A percentile compares a stretch with the other conserved stretches of the same genome.
Conservation (phyloP, 352 stramenopile genomes). For the Phytopythium sindhum region DNA sequence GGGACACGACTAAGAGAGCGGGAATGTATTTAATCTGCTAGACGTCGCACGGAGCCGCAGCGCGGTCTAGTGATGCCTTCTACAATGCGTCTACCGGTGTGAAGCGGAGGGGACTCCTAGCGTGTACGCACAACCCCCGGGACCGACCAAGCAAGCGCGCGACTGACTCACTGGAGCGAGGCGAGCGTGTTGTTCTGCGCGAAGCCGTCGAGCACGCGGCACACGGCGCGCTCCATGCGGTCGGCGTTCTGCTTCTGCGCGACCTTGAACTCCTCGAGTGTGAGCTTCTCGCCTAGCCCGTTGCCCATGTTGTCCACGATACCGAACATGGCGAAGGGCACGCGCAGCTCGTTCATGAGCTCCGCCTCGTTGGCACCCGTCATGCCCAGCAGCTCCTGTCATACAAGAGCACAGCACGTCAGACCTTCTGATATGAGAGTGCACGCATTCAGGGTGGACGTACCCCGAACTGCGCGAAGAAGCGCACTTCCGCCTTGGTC, state of each 20-base stretch:
- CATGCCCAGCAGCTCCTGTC: constrained; percentile 80
- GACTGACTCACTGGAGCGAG: constrained; percentile 14
- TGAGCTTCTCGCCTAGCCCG: constrained; percentile 75
- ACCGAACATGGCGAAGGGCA: constrained; percentile 84
- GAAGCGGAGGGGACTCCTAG: neutral
- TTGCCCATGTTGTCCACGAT: constrained; percentile 90
- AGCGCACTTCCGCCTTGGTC: constrained; percentile 89
- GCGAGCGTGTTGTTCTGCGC: constrained; percentile 24
- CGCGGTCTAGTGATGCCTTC: too few relatives aligned
- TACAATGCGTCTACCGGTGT: too few relatives aligned
- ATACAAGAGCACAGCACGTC: neutral
- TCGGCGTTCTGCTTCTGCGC: constrained; percentile 73
- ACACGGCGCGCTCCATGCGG: constrained; percentile 63
- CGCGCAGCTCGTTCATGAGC: constrained; percentile 74
- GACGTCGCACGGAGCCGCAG: neutral
- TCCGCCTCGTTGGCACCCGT: constrained; percentile 86
- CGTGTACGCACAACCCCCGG: neutral
- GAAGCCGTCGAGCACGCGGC: constrained; percentile 55
- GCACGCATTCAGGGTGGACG: neutral
- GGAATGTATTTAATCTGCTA: constrained; percentile 3
- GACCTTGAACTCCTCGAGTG: constrained; percentile 75
- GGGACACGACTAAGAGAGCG: neutral
- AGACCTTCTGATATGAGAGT: neutral
- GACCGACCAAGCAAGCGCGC: neutral
- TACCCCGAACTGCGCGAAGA: constrained; percentile 77